Evolutionary conservation across 768 basidiomycete species (phyloP).

Genomic region (Auriscalpium vulgare): DNA sequence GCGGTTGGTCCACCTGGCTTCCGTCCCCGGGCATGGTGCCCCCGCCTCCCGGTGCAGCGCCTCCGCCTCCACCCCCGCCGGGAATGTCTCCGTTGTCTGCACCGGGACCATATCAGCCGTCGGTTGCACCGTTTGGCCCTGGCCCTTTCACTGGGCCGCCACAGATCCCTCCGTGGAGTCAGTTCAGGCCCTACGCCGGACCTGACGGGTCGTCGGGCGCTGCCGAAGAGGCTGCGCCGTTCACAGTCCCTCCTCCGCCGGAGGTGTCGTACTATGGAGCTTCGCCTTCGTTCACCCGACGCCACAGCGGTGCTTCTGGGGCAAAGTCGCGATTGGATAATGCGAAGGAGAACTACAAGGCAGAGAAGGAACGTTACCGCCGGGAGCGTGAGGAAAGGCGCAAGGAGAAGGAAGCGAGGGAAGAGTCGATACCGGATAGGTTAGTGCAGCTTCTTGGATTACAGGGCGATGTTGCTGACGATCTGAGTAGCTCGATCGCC

Average conservation of each 20-base stretch:
- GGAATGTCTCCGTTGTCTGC: neutral
- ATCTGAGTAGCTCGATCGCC: too few relatives aligned
- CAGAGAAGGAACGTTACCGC: constrained; percentile 63
- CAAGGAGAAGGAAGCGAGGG: neutral
- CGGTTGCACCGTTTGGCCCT: neutral
- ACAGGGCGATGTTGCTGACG: neutral
- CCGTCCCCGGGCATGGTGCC: neutral
- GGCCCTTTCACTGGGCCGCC: neutral
- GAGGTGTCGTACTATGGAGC: constrained; percentile 14
- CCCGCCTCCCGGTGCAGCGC: neutral
- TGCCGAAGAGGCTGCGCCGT: neutral
- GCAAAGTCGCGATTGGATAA: constrained; percentile 39
- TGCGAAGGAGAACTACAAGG: constrained; percentile 61
- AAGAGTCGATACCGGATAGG: constrained; percentile 1
- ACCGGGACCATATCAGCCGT: neutral
- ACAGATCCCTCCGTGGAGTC: constrained; percentile 7
- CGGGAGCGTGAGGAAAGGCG: constrained; percentile 41
- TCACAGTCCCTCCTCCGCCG: neutral
- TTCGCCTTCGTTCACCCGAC: constrained; percentile 2
- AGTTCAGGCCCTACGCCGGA: constrained; percentile 9
- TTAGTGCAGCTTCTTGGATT: neutral
- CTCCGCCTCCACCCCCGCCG: neutral
- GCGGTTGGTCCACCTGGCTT: neutral
- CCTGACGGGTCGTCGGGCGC: neutral
- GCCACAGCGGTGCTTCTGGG: constrained; percentile 3